phyloP scores from a whole-genome alignment of 192 early-diverging fungal genomes.

The Endogone sp. region DNA sequence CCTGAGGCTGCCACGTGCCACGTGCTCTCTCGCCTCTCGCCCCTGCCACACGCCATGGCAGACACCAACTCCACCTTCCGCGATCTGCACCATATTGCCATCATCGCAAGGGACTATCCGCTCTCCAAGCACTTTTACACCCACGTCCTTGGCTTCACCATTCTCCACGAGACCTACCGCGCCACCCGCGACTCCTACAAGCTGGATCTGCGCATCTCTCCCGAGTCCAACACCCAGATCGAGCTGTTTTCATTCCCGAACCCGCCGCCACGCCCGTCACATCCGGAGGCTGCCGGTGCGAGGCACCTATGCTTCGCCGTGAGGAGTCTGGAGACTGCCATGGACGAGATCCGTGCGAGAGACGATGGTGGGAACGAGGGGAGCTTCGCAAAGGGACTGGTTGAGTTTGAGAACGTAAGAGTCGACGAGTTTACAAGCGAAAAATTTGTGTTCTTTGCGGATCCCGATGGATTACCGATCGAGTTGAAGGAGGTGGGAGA shows the following conservation, averaged over 20 bases:
- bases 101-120: slow-evolving; percentile 9
- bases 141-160: slow-evolving; percentile 4
- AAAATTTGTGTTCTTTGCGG: slow-evolving; percentile 15
- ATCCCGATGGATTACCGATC: slow-evolving; percentile 12
- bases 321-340: slow-evolving; percentile 6
- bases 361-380: slow-evolving; percentile 1
- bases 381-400: background rate
- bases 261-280: slow-evolving; percentile 3
- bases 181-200: slow-evolving; percentile 9
- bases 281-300: slow-evolving; percentile 8
- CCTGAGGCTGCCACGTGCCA: too few relatives aligned
- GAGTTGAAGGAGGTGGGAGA: slow-evolving; percentile 12
- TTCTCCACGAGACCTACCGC: slow-evolving; percentile 15
- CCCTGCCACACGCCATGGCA: background rate
- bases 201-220: slow-evolving; percentile 4
- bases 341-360: slow-evolving; percentile 2
- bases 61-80: slow-evolving; percentile 5
- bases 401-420: slow-evolving; percentile 10
- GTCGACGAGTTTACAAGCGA: slow-evolving; percentile 13
- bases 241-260: slow-evolving; percentile 15
- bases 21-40: too few relatives aligned
- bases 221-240: slow-evolving; percentile 9
- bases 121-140: slow-evolving; percentile 16
- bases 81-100: slow-evolving; percentile 12
- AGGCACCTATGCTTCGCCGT: slow-evolving; percentile 10